phyloP scores from a whole-genome alignment of 2,329 filamentous ascomycete species.

The Arthrobotrys musiformis region DNA sequence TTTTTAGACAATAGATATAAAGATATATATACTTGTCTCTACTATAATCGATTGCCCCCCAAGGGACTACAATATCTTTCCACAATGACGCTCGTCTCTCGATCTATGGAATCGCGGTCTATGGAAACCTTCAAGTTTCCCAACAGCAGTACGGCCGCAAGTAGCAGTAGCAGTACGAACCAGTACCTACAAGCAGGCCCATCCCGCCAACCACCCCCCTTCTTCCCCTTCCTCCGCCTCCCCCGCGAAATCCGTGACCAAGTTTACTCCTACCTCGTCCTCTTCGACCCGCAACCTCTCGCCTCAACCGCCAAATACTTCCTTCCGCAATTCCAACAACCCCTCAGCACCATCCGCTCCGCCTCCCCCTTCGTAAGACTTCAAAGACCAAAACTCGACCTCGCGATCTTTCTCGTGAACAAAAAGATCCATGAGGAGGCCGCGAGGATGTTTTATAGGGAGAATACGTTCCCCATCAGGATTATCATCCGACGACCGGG shows the following conservation, averaged over 20 bases:
- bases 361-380: neutral
- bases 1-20: neutral
- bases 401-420: slow-evolving; percentile 26
- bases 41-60: neutral
- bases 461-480: slow-evolving; percentile 24
- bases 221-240: slow-evolving; percentile 18
- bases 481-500: slow-evolving; percentile 1
- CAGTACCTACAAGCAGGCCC: neutral
- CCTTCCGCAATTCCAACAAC: slow-evolving; percentile 2
- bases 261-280: slow-evolving; percentile 24
- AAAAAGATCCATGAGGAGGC: slow-evolving; percentile 31
- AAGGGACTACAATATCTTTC: neutral
- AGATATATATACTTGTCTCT: neutral
- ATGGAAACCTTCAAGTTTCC: slow-evolving; percentile 5
- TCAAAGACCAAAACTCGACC: neutral
- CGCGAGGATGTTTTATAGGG: slow-evolving; percentile 20
- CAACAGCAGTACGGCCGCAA: neutral
- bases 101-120: neutral
- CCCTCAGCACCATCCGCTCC: slow-evolving; percentile 3
- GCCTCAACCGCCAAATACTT: slow-evolving; percentile 10
- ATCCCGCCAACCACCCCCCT: neutral
- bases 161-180: neutral
- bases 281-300: slow-evolving; percentile 10
- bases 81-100: slow-evolving; percentile 3
- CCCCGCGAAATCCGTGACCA: slow-evolving; percentile 31